A percentile compares a stretch with the other conserved stretches of the same genome.
Conservation (phyloP, 805 yeast genomes). For the Debaryomyces castellii region DNA sequence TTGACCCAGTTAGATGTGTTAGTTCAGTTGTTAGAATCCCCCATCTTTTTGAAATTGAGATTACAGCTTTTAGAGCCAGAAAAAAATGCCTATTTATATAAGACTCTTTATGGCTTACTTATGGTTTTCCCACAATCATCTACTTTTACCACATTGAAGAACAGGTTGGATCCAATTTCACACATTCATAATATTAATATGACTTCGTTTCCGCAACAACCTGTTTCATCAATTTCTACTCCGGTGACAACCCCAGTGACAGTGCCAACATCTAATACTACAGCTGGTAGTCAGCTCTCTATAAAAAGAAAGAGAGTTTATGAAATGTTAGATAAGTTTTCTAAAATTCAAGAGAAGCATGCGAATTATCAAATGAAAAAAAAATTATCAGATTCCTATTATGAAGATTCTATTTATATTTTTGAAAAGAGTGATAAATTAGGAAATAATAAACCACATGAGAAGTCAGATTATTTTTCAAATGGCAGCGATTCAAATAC, state of each 20-base stretch:
- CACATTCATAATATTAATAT: conserved; percentile 27
- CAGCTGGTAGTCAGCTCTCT: conserved; percentile 27
- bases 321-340: conserved; percentile 42
- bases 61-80: conserved; percentile 88
- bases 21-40: conserved; percentile 88
- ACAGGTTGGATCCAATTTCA: conserved; percentile 64
- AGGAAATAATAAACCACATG: neutral
- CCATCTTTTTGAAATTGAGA: conserved; percentile 83
- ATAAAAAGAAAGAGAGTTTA: conserved; percentile 37
- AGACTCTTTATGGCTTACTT: conserved; percentile 85
- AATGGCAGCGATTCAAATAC: neutral
- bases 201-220: neutral
- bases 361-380: conserved; percentile 8
- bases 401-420: neutral
- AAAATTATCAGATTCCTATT: conserved; percentile 1
- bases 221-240: conserved; percentile 6
- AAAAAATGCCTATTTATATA: conserved; percentile 74
- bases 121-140: conserved; percentile 94
- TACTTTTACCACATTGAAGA: conserved; percentile 80
- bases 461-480: conserved; percentile 5
- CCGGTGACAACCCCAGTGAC: conserved; percentile 19
- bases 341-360: conserved; percentile 35
- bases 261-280: conserved; percentile 14
- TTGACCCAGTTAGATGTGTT: conserved; percentile 85
- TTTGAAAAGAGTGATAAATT: neutral